Base-by-base conservation (phyloP, 129 eudicot species). In the Chrysanthemum seticuspe region DNA sequence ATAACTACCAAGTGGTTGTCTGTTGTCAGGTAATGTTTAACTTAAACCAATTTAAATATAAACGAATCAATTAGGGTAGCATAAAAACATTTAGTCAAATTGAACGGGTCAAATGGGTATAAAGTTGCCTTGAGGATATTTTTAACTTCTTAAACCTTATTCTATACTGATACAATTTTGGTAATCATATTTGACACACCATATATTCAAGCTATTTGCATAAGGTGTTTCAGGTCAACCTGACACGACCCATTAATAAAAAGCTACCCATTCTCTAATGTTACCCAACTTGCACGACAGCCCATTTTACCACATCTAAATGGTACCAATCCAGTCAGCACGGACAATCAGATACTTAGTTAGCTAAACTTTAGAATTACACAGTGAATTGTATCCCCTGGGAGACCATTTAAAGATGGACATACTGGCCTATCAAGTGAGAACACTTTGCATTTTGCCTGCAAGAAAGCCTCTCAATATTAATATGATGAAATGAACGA, bases 311-410 rank as follows among this genome's bases (percentile, higher is more conserved):
- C 25, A 15, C 68, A 67, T 14, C n/a, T 23, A 62, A 53, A 13
- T 31, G 15, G 15, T 13, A 51, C 54, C 31, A 64, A 8, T 13
- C 11, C 11, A 25, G 16, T 52, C 50, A 31, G 6, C 12, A 19
- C 13, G 16, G 23, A 57, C 45, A 9, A 1, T 57, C 29, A 19
- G 25, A 15, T 55, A 36, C 36, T 67, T 95, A 89, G 72, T 67
- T 76, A 79, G 97, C 99, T 34, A 34, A 3, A 4, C 5, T 34
- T 15, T 29, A 66, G 70, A 80, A 97, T 90, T 88, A 95, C 99
- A 83, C 96, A 51, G 88, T 19, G 21, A 19, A 19, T 19, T 19
- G 21, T 19, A 19, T 19, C 21, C 21, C 21, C 0, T 0, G 0
- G 21, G 21, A 19, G 21, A 19, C 21, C 21, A 19, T 19, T 19